Evolutionary conservation across 106 monocot species (phyloP).

Genomic region (Agapanthus africanus): DNA sequence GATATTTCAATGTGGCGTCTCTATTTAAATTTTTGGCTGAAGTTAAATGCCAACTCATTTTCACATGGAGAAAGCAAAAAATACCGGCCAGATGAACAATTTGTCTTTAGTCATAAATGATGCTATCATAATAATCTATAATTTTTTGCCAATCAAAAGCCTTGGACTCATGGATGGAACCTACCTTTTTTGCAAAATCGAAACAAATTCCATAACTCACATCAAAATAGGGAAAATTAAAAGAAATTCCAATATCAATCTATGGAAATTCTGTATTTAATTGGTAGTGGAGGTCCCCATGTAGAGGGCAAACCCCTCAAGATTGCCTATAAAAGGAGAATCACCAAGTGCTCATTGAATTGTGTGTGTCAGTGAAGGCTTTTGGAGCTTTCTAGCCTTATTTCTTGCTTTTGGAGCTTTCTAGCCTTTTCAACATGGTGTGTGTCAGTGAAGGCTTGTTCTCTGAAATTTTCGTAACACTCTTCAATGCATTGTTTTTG

Average conservation of each 20-base stretch:
- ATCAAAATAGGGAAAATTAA: background rate
- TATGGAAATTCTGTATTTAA: background rate
- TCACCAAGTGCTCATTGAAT: background rate
- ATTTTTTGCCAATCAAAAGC: too few species aligned
- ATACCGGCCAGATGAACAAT: too few species aligned
- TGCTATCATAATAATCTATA: too few species aligned
- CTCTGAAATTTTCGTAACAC: too few species aligned
- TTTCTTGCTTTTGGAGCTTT: background rate
- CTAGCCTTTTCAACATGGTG: background rate
- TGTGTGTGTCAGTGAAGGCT: background rate
- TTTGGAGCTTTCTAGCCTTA: background rate
- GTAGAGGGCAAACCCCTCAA: background rate
- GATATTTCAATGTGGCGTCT: too few species aligned
- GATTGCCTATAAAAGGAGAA: conserved; percentile 9
- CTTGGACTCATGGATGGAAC: too few species aligned
- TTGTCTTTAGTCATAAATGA: background rate
- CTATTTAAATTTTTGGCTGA: too few species aligned
- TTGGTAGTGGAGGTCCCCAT: conserved; percentile 15
- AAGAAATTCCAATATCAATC: background rate
- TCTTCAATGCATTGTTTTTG: background rate
- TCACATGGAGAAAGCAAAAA: too few species aligned
- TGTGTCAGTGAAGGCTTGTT: background rate
- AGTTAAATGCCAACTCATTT: too few species aligned
- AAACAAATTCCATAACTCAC: background rate
- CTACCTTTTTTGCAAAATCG: too few species aligned